Percentiles rank a stretch among this genome's conserved stretches.
Evolutionary conservation across 352 stramenopile genomes (phyloP).

Genomic region (Phytopythium boreale): DNA sequence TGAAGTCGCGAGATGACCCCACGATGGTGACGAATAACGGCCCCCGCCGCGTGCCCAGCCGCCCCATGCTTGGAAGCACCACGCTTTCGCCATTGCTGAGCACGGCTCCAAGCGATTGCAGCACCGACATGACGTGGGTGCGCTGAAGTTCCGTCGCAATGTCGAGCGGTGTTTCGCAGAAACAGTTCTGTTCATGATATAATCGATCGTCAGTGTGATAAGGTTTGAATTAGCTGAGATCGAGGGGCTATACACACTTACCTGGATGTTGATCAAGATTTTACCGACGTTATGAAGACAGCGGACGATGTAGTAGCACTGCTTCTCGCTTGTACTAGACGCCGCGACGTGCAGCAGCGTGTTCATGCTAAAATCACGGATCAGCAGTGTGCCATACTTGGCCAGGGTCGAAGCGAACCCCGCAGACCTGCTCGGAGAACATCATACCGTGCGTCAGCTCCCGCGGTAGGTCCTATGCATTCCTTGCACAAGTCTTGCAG

Average conservation of each 20-base stretch:
- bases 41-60: slow-evolving; percentile 15
- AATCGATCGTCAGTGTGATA: not conserved
- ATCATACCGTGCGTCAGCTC: not conserved
- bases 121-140: slow-evolving; percentile 20
- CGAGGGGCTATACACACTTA: slow-evolving; percentile 4
- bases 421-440: slow-evolving; percentile 19
- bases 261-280: slow-evolving; percentile 38
- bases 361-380: slow-evolving; percentile 58
- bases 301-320: slow-evolving; percentile 47
- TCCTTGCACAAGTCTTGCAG: not conserved
- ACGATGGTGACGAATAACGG: slow-evolving; percentile 23
- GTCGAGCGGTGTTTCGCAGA: slow-evolving; percentile 34
- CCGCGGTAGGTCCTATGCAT: not conserved
- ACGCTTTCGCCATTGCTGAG: slow-evolving; percentile 32
- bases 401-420: slow-evolving; percentile 28
- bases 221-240: not conserved
- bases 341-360: slow-evolving; percentile 50
- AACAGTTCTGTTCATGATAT: slow-evolving; percentile 33
- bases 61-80: slow-evolving; percentile 26
- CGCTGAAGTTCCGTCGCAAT: slow-evolving; percentile 27
- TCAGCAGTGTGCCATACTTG: slow-evolving; percentile 46
- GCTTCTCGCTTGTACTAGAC: slow-evolving; percentile 27
- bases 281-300: slow-evolving; percentile 36
- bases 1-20: slow-evolving; percentile 23
- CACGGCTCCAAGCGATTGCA: slow-evolving; percentile 31